Percentiles rank a stretch among this genome's conserved stretches.
Evolutionary conservation across 2,329 filamentous ascomycete species (phyloP).

Genomic region (Sphaerulina vaccinii): DNA sequence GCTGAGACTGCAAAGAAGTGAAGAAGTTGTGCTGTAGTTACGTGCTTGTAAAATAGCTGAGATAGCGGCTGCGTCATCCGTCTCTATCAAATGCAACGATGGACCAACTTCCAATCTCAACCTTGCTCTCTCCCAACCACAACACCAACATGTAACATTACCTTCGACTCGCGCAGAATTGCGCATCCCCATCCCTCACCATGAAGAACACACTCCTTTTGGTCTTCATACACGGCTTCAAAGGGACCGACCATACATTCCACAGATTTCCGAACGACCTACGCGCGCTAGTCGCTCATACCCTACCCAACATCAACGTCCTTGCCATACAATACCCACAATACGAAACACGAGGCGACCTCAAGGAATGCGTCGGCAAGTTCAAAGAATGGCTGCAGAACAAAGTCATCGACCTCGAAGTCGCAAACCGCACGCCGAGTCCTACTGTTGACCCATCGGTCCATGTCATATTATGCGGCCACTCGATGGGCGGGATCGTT

Average conservation of each 20-base stretch:
- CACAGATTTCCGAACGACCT: slow-evolving; percentile 73
- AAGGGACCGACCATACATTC: slow-evolving; percentile 79
- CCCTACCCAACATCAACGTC: slow-evolving; percentile 68
- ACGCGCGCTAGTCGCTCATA: slow-evolving; percentile 60
- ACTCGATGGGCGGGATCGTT: slow-evolving; percentile 90
- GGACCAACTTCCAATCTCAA: too few species aligned
- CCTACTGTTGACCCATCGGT: slow-evolving; percentile 86
- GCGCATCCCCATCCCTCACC: not conserved
- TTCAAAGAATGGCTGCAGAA: slow-evolving; percentile 85
- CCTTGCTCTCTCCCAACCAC: too few species aligned
- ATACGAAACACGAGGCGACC: slow-evolving; percentile 78
- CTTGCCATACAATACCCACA: slow-evolving; percentile 71
- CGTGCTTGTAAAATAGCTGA: too few species aligned
- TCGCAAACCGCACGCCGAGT: slow-evolving; percentile 72
- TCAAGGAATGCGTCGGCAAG: slow-evolving; percentile 66
- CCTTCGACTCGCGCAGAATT: not conserved
- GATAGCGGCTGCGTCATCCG: too few species aligned
- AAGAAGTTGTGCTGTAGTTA: too few species aligned
- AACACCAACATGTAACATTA: slow-evolving; percentile 5
- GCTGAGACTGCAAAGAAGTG: too few species aligned
- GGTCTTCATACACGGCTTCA: slow-evolving; percentile 87
- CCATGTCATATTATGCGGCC: slow-evolving; percentile 76
- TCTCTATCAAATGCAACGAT: too few species aligned
- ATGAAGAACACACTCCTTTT: slow-evolving; percentile 73
- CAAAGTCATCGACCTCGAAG: slow-evolving; percentile 91